Evolutionary conservation across 1,139 yeast species (phyloP).

Genomic region (Pichia norvegensis): DNA sequence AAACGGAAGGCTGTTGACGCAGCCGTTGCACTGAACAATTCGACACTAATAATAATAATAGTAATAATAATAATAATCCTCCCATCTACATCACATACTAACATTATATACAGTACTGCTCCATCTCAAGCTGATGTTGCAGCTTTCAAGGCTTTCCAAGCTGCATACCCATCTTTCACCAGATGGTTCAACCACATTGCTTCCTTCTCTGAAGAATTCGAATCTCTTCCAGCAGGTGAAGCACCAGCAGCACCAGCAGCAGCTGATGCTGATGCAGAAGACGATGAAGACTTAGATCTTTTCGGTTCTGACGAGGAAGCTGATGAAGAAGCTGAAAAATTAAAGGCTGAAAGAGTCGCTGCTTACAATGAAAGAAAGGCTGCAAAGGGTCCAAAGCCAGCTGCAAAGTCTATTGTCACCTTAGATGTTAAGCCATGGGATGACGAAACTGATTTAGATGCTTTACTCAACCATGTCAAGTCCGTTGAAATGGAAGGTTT

Average conservation of each 20-base stretch:
- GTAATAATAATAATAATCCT: constrained; percentile 1
- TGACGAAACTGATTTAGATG: constrained; percentile 94
- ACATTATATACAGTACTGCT: constrained; percentile 43
- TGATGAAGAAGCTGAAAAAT: constrained; percentile 93
- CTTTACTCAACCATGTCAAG: constrained; percentile 80
- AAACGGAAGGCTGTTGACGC: constrained; percentile 29
- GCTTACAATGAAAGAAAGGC: constrained; percentile 98
- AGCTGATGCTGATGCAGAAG: constrained; percentile 62
- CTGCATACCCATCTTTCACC: constrained; percentile 86
- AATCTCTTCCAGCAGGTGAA: constrained; percentile 74
- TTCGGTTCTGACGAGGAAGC: constrained; percentile 93
- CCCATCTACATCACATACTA: not conserved
- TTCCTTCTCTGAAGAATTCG: constrained; percentile 80
- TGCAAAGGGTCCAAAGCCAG: constrained; percentile 93
- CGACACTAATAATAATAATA: not conserved
- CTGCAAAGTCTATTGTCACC: constrained; percentile 96
- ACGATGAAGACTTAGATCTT: constrained; percentile 87
- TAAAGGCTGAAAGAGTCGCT: constrained; percentile 95
- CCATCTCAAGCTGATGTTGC: constrained; percentile 96
- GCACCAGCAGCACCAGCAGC: constrained; percentile 45
- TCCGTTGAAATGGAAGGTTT: constrained; percentile 84
- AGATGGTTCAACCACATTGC: constrained; percentile 99
- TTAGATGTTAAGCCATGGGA: constrained; percentile 99
- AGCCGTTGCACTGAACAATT: constrained; percentile 12
- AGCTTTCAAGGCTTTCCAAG: constrained; percentile 91